phyloP scores from a whole-genome alignment of 371 early-diverging fungal species.

The Capillidium heterosporum region DNA sequence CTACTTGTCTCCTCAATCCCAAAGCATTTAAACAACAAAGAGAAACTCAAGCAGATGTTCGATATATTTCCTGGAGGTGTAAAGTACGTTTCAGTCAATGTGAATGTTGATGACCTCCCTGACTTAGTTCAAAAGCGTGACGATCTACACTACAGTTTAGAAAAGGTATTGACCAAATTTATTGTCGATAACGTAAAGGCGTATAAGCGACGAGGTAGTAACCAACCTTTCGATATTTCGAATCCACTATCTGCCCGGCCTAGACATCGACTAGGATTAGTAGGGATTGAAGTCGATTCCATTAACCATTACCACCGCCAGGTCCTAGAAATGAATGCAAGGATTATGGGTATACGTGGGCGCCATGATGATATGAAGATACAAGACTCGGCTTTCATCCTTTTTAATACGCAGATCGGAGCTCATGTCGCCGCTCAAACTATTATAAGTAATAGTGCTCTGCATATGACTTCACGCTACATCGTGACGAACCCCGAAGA shows the following conservation, averaged over 20 bases:
- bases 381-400: slow-evolving; percentile 46
- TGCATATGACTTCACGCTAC: slow-evolving; percentile 41
- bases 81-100: background rate
- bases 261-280: slow-evolving; percentile 14
- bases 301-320: slow-evolving; percentile 15
- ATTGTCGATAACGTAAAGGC: too few species aligned
- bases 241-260: slow-evolving; percentile 7
- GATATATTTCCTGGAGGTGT: too few species aligned
- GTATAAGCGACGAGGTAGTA: too few species aligned
- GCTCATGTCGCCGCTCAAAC: slow-evolving; percentile 68
- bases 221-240: background rate
- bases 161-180: background rate
- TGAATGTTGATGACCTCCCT: slow-evolving; percentile 16
- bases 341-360: slow-evolving; percentile 6
- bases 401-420: slow-evolving; percentile 58
- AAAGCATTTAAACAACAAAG: too few species aligned
- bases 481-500: slow-evolving; percentile 49
- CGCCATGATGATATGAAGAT: background rate
- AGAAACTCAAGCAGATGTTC: too few species aligned
- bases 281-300: slow-evolving; percentile 19
- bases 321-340: slow-evolving; percentile 9
- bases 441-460: slow-evolving; percentile 36
- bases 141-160: slow-evolving; percentile 17
- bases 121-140: slow-evolving; percentile 34
- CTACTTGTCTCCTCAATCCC: too few species aligned